phyloP scores from a whole-genome alignment of 2,329 filamentous ascomycete species.

The Nannizziopsis arthrosporioides region DNA sequence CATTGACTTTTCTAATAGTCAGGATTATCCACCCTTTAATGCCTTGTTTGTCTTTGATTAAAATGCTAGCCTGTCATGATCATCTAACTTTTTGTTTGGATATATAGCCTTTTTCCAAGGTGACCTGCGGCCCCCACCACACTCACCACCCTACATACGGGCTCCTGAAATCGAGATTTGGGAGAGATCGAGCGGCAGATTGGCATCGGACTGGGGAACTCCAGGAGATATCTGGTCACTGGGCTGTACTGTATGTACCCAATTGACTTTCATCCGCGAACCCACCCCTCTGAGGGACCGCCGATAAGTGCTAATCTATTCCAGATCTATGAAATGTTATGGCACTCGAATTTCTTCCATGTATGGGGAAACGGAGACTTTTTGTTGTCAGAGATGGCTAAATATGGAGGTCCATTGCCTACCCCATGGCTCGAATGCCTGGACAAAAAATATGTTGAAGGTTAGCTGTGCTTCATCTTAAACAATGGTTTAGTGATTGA shows the following conservation, averaged over 20 bases:
- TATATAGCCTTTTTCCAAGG: background rate
- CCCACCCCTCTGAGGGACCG: too few species aligned
- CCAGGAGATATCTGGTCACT: constrained; percentile 7
- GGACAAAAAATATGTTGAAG: constrained; percentile 1
- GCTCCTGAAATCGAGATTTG: constrained; percentile 9
- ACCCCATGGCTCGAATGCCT: constrained; percentile 1
- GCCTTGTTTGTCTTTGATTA: too few species aligned
- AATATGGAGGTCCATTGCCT: constrained; percentile 7
- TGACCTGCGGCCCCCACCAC: constrained; percentile 3
- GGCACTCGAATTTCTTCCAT: background rate
- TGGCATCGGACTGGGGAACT: constrained; percentile 5
- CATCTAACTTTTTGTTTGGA: constrained; percentile 1
- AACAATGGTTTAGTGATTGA: too few species aligned
- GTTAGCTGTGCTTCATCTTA: too few species aligned
- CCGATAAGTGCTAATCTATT: too few species aligned
- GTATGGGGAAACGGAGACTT: constrained; percentile 3
- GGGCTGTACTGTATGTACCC: constrained; percentile 4
- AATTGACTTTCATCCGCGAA: too few species aligned
- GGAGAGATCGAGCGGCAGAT: background rate
- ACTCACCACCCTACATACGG: constrained; percentile 3
- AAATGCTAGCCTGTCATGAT: too few species aligned
- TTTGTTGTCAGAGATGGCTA: constrained; percentile 2
- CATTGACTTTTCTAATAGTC: constrained; percentile 8
- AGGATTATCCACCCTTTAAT: background rate
- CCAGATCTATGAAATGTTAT: constrained; percentile 7